A percentile compares a stretch with the other conserved stretches of the same genome.
Conservation (phyloP, 192 early-diverging fungal species). For the Coemansia sp. region DNA sequence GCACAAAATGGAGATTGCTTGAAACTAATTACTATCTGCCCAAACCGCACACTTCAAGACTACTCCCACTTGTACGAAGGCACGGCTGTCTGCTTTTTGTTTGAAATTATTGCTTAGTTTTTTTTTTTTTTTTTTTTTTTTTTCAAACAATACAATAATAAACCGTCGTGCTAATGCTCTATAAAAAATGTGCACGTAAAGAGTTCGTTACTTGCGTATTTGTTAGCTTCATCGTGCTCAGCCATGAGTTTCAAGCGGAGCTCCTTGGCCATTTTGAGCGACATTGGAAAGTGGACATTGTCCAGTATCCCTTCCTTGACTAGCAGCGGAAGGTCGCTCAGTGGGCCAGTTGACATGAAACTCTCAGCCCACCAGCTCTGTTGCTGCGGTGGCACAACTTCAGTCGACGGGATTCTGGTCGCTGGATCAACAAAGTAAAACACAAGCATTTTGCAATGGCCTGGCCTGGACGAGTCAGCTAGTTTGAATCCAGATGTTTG, state of each 20-base stretch:
- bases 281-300: conserved; percentile 25
- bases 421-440: conserved; percentile 31
- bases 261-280: conserved; percentile 42
- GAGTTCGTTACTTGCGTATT: neutral
- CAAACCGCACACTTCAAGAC: too few relatives aligned
- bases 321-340: conserved; percentile 16
- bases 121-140: neutral
- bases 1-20: too few relatives aligned
- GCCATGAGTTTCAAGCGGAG: conserved; percentile 47
- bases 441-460: conserved; percentile 18
- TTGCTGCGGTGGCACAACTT: conserved; percentile 23
- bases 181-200: neutral
- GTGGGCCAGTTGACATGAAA: neutral
- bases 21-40: too few relatives aligned
- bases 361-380: conserved; percentile 9
- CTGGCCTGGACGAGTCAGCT: conserved; percentile 10
- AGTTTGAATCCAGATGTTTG: conserved; percentile 5
- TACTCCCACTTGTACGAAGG: too few relatives aligned
- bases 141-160: neutral
- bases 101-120: neutral
- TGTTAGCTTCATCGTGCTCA: conserved; percentile 26
- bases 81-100: neutral
- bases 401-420: conserved; percentile 12
- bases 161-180: neutral
- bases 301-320: conserved; percentile 11